A percentile compares a stretch with the other conserved stretches of the same genome.
These are phyloP conservation scores for Breviolum minutum DNA, from an alignment of 73 alveolate genomes.

Conservation along the genomic window DNA sequence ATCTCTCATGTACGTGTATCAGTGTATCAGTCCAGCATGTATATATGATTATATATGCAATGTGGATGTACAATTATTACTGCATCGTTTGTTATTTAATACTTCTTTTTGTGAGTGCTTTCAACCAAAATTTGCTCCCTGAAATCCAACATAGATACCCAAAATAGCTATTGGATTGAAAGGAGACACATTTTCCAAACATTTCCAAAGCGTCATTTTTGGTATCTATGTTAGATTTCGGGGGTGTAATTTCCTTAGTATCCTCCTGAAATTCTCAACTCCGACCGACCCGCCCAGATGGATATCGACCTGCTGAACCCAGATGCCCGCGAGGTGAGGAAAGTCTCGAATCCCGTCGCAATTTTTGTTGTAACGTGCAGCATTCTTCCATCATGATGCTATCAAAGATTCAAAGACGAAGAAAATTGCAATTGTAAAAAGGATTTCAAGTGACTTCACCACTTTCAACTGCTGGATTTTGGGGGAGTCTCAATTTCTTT, in stretches of 20 bases:
- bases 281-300: slow-evolving; percentile 6
- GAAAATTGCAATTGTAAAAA: background rate
- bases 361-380: background rate
- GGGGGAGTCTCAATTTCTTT: background rate
- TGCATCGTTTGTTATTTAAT: no score
- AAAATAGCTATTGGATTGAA: no score
- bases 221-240: background rate
- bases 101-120: no score
- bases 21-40: no score
- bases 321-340: slow-evolving; percentile 40
- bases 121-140: no score
- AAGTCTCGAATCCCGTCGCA: background rate
- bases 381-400: background rate
- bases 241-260: background rate
- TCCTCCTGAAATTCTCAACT: background rate
- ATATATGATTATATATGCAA: no score
- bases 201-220: no score
- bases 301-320: slow-evolving; percentile 64
- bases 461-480: background rate
- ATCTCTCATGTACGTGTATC: no score
- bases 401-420: background rate
- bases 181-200: no score
- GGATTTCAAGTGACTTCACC: background rate
- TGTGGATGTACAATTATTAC: no score
- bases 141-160: no score